These are phyloP conservation scores for Penicillium hordei DNA, from an alignment of 2,329 filamentous ascomycete species.

Conservation along the genomic window DNA sequence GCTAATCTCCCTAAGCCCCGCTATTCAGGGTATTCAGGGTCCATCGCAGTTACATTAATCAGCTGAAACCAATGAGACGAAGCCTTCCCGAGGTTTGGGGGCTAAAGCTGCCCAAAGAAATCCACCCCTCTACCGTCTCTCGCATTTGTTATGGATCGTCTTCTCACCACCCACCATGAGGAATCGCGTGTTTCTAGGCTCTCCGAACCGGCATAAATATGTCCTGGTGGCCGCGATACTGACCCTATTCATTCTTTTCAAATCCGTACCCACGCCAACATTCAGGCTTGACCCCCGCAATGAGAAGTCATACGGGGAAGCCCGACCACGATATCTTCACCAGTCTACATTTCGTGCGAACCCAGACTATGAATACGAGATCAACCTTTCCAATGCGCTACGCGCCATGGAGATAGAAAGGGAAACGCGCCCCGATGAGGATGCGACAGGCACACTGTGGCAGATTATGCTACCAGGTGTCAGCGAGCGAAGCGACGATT, in stretches of 20 bases:
- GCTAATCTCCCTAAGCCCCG: neutral
- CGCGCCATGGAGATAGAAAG: slow-evolving; percentile 25
- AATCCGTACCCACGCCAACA: slow-evolving; percentile 11
- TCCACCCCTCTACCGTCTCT: neutral
- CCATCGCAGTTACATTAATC: neutral
- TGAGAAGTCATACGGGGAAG: neutral
- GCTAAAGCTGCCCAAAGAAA: neutral
- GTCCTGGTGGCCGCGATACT: slow-evolving; percentile 7
- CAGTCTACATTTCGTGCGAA: slow-evolving; percentile 30
- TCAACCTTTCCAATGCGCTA: slow-evolving; percentile 24
- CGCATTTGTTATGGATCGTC: neutral
- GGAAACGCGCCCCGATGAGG: slow-evolving; percentile 9
- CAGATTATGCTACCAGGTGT: slow-evolving; percentile 29
- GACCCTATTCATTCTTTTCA: slow-evolving; percentile 10
- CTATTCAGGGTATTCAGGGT: too few species aligned
- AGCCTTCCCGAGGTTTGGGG: neutral
- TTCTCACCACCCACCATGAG: slow-evolving; percentile 8
- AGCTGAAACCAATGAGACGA: neutral
- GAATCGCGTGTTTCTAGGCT: slow-evolving; percentile 8
- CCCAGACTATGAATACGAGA: slow-evolving; percentile 33
- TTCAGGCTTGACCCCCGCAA: slow-evolving; percentile 3
- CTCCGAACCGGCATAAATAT: slow-evolving; percentile 6
- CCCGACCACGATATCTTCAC: slow-evolving; percentile 30
- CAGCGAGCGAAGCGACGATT: slow-evolving; percentile 25
- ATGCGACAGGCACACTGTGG: slow-evolving; percentile 28